Evolutionary conservation across 768 basidiomycete species (phyloP).

Genomic region (Amanita fuliginea): DNA sequence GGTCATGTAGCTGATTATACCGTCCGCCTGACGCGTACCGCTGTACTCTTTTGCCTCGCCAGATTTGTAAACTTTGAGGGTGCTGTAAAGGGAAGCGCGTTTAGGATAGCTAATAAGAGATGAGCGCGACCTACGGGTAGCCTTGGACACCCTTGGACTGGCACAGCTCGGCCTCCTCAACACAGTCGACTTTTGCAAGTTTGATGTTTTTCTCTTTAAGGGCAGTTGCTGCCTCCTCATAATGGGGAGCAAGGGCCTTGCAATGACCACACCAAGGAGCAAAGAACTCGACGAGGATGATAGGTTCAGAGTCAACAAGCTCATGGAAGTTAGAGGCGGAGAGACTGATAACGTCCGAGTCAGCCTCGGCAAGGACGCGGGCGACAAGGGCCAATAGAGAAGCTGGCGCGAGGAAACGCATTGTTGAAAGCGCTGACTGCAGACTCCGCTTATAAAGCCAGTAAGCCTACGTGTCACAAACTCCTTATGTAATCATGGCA

Average conservation of each 20-base stretch:
- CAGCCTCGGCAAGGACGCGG: constrained; percentile 40
- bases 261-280: constrained; percentile 89
- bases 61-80: constrained; percentile 84
- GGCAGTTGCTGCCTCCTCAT: constrained; percentile 86
- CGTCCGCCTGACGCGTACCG: constrained; percentile 90
- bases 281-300: constrained; percentile 93
- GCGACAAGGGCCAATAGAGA: constrained; percentile 43
- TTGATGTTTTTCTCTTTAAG: constrained; percentile 87
- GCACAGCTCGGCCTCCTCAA: constrained; percentile 88
- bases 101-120: neutral
- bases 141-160: constrained; percentile 80
- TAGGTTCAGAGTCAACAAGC: constrained; percentile 49
- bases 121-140: constrained; percentile 64
- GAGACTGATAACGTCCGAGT: constrained; percentile 78
- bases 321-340: constrained; percentile 60
- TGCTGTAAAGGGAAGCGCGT: constrained; percentile 23
- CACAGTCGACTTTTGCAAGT: constrained; percentile 95
- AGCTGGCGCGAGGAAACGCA: constrained; percentile 54
- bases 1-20: constrained; percentile 92
- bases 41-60: constrained; percentile 73
- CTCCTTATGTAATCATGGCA: constrained; percentile 15
- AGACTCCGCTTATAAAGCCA: constrained; percentile 18
- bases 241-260: constrained; percentile 89
- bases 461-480: constrained; percentile 39
- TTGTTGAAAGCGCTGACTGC: constrained; percentile 23